Base-by-base conservation (phyloP, 768 basidiomycete species). In the Kwoniella dejecticola region DNA sequence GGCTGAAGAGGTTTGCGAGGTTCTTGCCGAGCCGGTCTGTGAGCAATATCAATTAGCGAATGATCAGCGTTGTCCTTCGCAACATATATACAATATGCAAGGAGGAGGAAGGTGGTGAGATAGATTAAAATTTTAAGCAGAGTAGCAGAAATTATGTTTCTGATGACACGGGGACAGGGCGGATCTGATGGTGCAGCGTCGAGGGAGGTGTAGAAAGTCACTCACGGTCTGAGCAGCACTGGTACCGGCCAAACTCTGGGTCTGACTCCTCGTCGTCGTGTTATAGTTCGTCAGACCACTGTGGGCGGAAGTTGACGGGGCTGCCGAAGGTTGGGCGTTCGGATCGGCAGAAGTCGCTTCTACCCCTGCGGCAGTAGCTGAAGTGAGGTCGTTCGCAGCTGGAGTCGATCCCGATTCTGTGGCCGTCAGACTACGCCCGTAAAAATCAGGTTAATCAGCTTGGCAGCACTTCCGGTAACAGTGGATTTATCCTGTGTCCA, bases 151-250 rank as follows among this genome's bases (percentile, higher is more conserved):
- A n/a, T n/a, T n/a, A n/a, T n/a, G n/a, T n/a, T n/a, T n/a, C n/a
- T n/a, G n/a, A n/a, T n/a, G n/a, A n/a, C n/a, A n/a, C n/a, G n/a
- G n/a, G n/a, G n/a, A n/a, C n/a, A n/a, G n/a, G n/a, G n/a, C n/a
- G n/a, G n/a, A n/a, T n/a, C n/a, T n/a, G n/a, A n/a, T n/a, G n/a
- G n/a, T n/a, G n/a, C n/a, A n/a, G n/a, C n/a, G n/a, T n/a, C n/a
- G n/a, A n/a, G n/a, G n/a, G n/a, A n/a, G n/a, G n/a, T n/a, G n/a
- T n/a, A 30, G n/a, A 17, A 33, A 6, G 19, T 21, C 15, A 60
- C 58, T 45, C 23, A 60, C 58, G 24, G 56, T 57, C 42, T 60
- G 58, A 41, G 58, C 58, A 29, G 49, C 40, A 27, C 49, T 45
- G 8, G 58, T 60, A 5, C 49, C 41, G 4, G 24, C 30, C 3